Conservation (phyloP, 208 protist species). For the Wallacemonas sp. region DNA sequence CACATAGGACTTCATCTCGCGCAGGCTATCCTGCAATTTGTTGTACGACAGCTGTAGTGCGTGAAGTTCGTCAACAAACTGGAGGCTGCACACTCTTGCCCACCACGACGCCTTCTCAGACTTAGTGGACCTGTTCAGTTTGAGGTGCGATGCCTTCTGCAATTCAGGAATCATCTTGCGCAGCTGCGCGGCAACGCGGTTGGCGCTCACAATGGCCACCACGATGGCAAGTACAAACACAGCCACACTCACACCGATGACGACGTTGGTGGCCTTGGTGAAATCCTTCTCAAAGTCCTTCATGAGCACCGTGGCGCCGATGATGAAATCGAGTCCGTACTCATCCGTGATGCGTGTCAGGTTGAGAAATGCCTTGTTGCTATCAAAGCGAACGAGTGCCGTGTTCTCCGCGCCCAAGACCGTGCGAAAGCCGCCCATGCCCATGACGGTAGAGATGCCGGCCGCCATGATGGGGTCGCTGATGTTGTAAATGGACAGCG, state of each 20-base stretch:
- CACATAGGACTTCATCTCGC: conserved; percentile 50
- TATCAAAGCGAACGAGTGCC: conserved; percentile 31
- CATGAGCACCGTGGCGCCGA: conserved; percentile 45
- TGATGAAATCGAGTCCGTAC: conserved; percentile 54
- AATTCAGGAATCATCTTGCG: conserved; percentile 49
- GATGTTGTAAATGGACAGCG: conserved; percentile 33
- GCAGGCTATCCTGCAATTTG: conserved; percentile 34
- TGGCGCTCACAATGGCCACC: conserved; percentile 38
- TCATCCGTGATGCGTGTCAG: conserved; percentile 51
- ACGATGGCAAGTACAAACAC: conserved; percentile 47
- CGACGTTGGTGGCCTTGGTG: conserved; percentile 29
- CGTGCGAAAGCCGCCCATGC: conserved; percentile 14
- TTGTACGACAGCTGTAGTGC: conserved; percentile 39
- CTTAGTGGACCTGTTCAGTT: conserved; percentile 31
- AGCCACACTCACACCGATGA: conserved; percentile 35
- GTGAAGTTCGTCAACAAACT: conserved; percentile 42
- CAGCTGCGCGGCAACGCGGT: conserved; percentile 39
- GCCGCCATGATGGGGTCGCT: conserved; percentile 34
- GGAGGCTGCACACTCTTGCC: conserved; percentile 21
- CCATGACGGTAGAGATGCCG: conserved; percentile 25
- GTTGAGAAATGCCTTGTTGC: conserved; percentile 32
- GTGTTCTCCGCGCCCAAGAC: conserved; percentile 17
- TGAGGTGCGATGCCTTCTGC: conserved; percentile 47
- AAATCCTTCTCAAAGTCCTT: conserved; percentile 60
- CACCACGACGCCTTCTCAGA: conserved; percentile 7